phyloP scores from a whole-genome alignment of 805 yeast genomes.

The Metahyphopichia silvanorum region DNA sequence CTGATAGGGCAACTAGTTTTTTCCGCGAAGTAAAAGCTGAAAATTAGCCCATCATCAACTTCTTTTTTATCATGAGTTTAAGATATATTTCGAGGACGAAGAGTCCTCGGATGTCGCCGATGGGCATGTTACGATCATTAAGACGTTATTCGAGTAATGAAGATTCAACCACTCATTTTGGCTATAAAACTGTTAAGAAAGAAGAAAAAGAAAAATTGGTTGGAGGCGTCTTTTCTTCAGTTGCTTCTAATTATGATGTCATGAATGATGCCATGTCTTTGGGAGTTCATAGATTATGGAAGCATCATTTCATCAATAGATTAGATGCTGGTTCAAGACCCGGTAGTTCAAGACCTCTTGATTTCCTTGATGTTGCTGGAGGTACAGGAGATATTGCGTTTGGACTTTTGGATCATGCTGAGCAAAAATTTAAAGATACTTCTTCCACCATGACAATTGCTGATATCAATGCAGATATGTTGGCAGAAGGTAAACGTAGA shows the following conservation, averaged over 20 bases:
- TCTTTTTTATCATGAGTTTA: conserved; percentile 5
- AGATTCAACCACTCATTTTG: conserved; percentile 81
- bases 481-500: conserved; percentile 85
- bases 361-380: conserved; percentile 95
- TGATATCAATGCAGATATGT: conserved; percentile 95
- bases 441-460: conserved; percentile 83
- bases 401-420: conserved; percentile 90
- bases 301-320: conserved; percentile 80
- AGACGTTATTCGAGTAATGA: conserved; percentile 8
- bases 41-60: background rate
- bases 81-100: conserved; percentile 4
- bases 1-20: too few species aligned
- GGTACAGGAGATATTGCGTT: conserved; percentile 99
- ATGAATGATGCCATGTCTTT: conserved; percentile 99
- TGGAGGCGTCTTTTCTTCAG: conserved; percentile 90
- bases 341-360: conserved; percentile 70
- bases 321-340: conserved; percentile 94
- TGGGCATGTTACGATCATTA: conserved; percentile 1
- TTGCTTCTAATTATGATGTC: conserved; percentile 88
- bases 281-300: conserved; percentile 95
- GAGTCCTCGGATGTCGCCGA: conserved; percentile 1
- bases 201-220: conserved; percentile 78
- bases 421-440: conserved; percentile 68
- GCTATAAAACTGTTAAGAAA: conserved; percentile 76
- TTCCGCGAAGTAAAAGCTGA: too few species aligned